Percentiles rank a stretch among this genome's conserved stretches.
These are phyloP conservation scores for Juncus effusus DNA, from an alignment of 176 grass and related monocot genomes.

Conservation along the genomic window DNA sequence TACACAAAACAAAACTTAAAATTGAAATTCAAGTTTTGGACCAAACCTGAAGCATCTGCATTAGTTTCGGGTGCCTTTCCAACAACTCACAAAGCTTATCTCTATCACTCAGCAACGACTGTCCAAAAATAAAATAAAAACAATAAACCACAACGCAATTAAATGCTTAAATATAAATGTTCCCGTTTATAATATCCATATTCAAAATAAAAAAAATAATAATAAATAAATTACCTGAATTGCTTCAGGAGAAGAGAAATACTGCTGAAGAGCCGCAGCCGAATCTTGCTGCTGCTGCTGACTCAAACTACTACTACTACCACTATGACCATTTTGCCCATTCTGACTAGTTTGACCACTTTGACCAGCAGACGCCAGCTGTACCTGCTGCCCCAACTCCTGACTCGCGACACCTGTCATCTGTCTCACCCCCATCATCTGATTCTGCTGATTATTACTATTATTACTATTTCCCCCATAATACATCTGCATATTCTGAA, in stretches of 20 bases:
- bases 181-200: neutral
- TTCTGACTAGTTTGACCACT: conserved; percentile 10
- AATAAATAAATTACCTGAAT: conserved; percentile 57
- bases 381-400: neutral
- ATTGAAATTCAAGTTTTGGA: conserved; percentile 13
- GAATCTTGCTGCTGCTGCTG: conserved; percentile 65
- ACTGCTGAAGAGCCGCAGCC: conserved; percentile 51
- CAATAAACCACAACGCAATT: conserved; percentile 4
- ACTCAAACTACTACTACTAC: neutral
- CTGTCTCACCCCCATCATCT: conserved; percentile 20
- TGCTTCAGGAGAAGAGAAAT: conserved; percentile 90
- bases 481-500: conserved; percentile 66
- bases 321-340: neutral
- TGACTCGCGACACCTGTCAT: neutral
- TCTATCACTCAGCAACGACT: conserved; percentile 78
- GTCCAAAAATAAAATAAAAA: conserved; percentile 17
- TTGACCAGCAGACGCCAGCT: neutral
- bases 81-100: conserved; percentile 88
- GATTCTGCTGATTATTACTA: conserved; percentile 1
- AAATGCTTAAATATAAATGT: conserved; percentile 1
- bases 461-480: neutral
- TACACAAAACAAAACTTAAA: neutral
- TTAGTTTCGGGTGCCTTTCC: conserved; percentile 87
- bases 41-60: conserved; percentile 99
- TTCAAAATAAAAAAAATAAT: neutral